Percentiles rank a stretch among this genome's conserved stretches.
Evolutionary conservation across 805 yeast genomes (phyloP).

Genomic region (Candida ipomoeae): DNA sequence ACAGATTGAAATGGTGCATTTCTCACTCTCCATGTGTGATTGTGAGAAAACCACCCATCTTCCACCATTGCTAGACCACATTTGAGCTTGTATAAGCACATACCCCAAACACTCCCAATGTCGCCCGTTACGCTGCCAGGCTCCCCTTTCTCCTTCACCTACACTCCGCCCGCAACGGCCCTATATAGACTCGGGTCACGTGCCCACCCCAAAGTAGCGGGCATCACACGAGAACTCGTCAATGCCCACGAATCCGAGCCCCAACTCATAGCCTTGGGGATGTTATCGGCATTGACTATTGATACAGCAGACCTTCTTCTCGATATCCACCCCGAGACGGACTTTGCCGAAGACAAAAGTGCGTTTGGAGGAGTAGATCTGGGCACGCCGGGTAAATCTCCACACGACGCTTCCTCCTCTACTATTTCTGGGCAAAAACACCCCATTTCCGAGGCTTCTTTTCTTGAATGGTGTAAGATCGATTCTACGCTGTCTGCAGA

Average conservation of each 20-base stretch:
- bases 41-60: too few species aligned
- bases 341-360: not conserved
- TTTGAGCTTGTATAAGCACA: too few species aligned
- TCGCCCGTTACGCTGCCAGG: not conserved
- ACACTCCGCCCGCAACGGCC: not conserved
- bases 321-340: not conserved
- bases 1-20: too few species aligned
- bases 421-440: not conserved
- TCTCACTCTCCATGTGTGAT: too few species aligned
- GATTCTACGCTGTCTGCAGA: not conserved
- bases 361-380: not conserved
- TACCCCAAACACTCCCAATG: not conserved
- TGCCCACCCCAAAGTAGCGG: not conserved
- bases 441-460: too few species aligned
- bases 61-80: too few species aligned
- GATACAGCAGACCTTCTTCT: constrained; percentile 1
- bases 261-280: not conserved
- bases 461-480: too few species aligned
- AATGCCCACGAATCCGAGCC: not conserved
- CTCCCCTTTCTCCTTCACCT: constrained; percentile 1
- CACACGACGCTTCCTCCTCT: not conserved
- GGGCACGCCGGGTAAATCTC: not conserved
- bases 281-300: not conserved
- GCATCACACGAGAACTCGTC: too few species aligned
- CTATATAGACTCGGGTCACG: not conserved